Base-by-base conservation (phyloP, 495 filamentous ascomycete species). In the Ramalina intermedia region DNA sequence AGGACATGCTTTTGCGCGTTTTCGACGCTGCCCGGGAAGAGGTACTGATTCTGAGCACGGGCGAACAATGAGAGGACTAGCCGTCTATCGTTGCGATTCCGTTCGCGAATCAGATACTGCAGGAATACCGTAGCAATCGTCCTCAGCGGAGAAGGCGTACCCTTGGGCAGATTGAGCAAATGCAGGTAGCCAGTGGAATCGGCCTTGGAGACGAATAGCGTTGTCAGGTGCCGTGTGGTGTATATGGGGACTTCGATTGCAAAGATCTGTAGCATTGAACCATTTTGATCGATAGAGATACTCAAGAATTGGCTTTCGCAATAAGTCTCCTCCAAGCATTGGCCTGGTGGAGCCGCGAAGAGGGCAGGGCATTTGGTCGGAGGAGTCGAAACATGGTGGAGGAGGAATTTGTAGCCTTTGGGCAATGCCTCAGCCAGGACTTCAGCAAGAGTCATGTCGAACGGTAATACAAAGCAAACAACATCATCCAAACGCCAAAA, bases 151-250 rank as follows among this genome's bases (percentile, higher is more conserved):
- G 87, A 95, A 1, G 80, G 74, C 4, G 75, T 75, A 16, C 74
- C 74, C 41, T 71, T 67, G 2, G 74, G 68, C 1, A 81, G 60
- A 26, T 74, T 64, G 36, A 87, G 72, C 0, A 81, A 67, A 58
- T 83, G 71, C 23, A 95, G 65, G 55, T 85, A 90, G 41, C 91
- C 91, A 2, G 89, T 95, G 14, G 90, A 95, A 64, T 99, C 91
- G 43, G 91, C 91, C 66, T 99, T 99, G 48, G 87, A 88, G 36
- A 99, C 81, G 65, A 96, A 99, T 33, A 96, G 74, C 35, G 81
- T 94, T 4, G 83, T 93, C 29, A 84, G 74, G 64, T 78, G 75
- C 52, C 76, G 76, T 29, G 85, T 93, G 18, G 84, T 74, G 61
- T 82, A 84, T 50, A 84, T 66, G 44, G 73, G 50, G 39, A 76